Evolutionary conservation across 495 filamentous ascomycete species (phyloP).

Genomic region (Penicilliopsis zonata): DNA sequence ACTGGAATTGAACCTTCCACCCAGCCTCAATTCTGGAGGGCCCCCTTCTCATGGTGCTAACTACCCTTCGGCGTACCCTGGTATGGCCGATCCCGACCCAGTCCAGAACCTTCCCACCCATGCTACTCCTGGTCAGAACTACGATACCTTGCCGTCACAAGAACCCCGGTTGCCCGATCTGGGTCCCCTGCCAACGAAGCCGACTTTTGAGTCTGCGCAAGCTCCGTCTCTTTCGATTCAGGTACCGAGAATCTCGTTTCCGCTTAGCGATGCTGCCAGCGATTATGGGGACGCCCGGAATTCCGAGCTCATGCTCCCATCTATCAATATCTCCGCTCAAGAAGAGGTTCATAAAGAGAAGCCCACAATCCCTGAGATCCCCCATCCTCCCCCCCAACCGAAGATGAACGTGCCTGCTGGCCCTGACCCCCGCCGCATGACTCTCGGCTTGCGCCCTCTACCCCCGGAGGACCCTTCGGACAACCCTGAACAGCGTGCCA

Average conservation of each 20-base stretch:
- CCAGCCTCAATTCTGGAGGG: constrained; percentile 10
- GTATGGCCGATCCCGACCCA: constrained; percentile 24
- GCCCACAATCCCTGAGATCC: constrained; percentile 3
- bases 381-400: constrained; percentile 9
- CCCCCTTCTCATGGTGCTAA: constrained; percentile 8
- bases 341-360: constrained; percentile 12
- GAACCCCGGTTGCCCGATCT: no score
- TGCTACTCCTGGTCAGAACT: no score
- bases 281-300: constrained; percentile 53
- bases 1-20: constrained; percentile 12
- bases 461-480: constrained; percentile 78
- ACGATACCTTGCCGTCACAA: not conserved
- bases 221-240: constrained; percentile 13
- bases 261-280: constrained; percentile 38
- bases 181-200: constrained; percentile 7
- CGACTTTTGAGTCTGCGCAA: constrained; percentile 17
- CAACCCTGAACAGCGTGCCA: constrained; percentile 87
- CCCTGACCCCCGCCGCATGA: constrained; percentile 61
- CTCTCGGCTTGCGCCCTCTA: constrained; percentile 84
- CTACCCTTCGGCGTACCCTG: constrained; percentile 18
- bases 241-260: constrained; percentile 30
- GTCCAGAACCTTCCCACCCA: constrained; percentile 5
- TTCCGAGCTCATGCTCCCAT: constrained; percentile 29
- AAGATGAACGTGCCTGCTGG: constrained; percentile 30
- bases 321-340: constrained; percentile 17